phyloP scores from a whole-genome alignment of 2,329 filamentous ascomycete species.

The Aspergillus aculeatus region DNA sequence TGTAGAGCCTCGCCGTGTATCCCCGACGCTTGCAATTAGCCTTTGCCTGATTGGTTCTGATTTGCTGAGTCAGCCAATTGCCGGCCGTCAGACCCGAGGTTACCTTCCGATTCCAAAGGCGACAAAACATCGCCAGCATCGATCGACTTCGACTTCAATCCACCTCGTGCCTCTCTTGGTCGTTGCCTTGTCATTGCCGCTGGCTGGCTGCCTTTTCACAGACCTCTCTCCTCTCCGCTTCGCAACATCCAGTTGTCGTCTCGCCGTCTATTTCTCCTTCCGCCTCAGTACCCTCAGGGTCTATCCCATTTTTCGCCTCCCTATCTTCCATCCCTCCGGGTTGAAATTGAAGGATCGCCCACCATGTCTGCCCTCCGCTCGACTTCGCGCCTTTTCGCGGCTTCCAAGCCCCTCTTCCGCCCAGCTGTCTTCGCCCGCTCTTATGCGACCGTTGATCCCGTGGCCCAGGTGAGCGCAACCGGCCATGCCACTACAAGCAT shows the following conservation, averaged over 20 bases:
- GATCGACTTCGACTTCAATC: slow-evolving; percentile 20
- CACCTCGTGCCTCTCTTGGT: slow-evolving; percentile 18
- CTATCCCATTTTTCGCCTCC: slow-evolving; percentile 6
- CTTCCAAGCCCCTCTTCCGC: slow-evolving; percentile 44
- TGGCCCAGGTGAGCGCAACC: slow-evolving; percentile 27
- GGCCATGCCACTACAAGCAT: slow-evolving; percentile 32
- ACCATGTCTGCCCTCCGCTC: slow-evolving; percentile 52
- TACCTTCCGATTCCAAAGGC: slow-evolving; percentile 22
- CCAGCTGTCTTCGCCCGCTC: slow-evolving; percentile 42
- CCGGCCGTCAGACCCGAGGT: slow-evolving; percentile 39
- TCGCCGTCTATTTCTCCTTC: slow-evolving; percentile 6
- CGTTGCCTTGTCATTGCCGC: slow-evolving; percentile 23
- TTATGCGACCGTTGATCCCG: slow-evolving; percentile 49
- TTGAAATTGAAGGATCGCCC: slow-evolving; percentile 16
- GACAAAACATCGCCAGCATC: slow-evolving; percentile 24
- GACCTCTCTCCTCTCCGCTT: slow-evolving; percentile 12
- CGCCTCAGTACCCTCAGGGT: background rate
- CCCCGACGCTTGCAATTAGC: slow-evolving; percentile 42
- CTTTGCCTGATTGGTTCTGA: slow-evolving; percentile 28
- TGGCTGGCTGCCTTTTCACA: slow-evolving; percentile 17
- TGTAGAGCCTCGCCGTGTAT: slow-evolving; percentile 30
- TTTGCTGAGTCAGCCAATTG: slow-evolving; percentile 31
- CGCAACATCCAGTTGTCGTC: background rate
- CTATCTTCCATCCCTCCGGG: slow-evolving; percentile 10
- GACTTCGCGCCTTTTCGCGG: slow-evolving; percentile 46